Conservation (phyloP, 1,284 basidiomycete species). For the Puccinia novopanici region DNA sequence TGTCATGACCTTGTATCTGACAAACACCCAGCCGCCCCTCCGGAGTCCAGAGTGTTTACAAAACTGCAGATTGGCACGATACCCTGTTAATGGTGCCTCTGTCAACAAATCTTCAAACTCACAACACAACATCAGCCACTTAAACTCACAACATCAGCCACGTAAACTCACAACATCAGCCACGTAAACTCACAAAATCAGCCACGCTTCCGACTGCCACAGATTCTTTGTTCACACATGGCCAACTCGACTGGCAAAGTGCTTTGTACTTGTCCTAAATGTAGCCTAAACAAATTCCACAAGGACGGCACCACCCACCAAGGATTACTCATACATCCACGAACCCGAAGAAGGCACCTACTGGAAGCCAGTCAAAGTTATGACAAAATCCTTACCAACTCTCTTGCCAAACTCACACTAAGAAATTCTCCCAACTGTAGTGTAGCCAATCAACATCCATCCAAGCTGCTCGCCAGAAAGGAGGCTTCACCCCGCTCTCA, state of each 20-base stretch:
- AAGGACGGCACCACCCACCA: background rate
- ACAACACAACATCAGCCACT: too few species aligned
- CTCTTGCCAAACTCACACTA: background rate
- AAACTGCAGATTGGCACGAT: too few species aligned
- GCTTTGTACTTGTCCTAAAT: background rate
- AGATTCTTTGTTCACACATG: background rate
- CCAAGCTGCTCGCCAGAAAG: background rate
- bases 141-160: too few species aligned
- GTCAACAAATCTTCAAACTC: too few species aligned
- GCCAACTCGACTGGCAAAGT: background rate
- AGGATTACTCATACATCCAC: slow-evolving; percentile 14
- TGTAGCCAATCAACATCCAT: background rate
- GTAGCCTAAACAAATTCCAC: background rate
- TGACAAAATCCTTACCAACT: background rate
- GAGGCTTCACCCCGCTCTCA: background rate
- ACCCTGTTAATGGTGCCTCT: too few species aligned
- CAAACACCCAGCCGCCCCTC: too few species aligned
- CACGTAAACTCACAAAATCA: background rate
- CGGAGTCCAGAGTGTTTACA: too few species aligned
- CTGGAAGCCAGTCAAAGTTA: background rate
- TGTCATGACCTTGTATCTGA: too few species aligned
- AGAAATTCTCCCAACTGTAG: background rate
- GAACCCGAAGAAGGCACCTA: slow-evolving; percentile 6
- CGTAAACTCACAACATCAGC: background rate
- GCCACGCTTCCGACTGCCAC: background rate